phyloP scores from a whole-genome alignment of 2,329 filamentous ascomycete genomes.

The Xylariaceae sp. region DNA sequence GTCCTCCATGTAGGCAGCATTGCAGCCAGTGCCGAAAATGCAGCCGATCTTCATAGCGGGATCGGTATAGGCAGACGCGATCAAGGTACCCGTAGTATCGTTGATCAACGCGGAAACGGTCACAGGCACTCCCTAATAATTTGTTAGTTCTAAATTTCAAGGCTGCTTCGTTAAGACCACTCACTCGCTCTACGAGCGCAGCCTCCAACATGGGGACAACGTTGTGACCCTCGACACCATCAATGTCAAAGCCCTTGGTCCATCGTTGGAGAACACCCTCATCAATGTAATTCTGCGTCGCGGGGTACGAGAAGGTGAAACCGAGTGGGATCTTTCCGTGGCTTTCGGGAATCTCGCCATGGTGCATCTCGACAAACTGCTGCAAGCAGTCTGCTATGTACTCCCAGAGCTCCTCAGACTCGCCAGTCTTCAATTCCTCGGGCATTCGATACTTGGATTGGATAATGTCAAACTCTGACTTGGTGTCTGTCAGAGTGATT shows the following conservation, averaged over 20 bases:
- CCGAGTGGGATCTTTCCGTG: slow-evolving; percentile 68
- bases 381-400: slow-evolving; percentile 91
- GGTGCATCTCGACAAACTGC: slow-evolving; percentile 85
- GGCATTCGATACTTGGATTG: slow-evolving; percentile 97
- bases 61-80: slow-evolving; percentile 97
- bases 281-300: slow-evolving; percentile 88
- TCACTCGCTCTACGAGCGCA: slow-evolving; percentile 66
- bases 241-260: slow-evolving; percentile 97
- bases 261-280: slow-evolving; percentile 89
- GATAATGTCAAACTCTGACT: slow-evolving; percentile 89
- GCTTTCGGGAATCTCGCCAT: slow-evolving; percentile 60
- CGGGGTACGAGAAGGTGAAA: slow-evolving; percentile 95
- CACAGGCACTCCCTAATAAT: slow-evolving; percentile 74
- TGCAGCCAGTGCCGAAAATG: slow-evolving; percentile 98
- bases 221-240: slow-evolving; percentile 84
- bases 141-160: slow-evolving; percentile 16
- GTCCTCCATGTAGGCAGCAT: slow-evolving; percentile 96
- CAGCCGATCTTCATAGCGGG: slow-evolving; percentile 88
- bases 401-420: slow-evolving; percentile 84
- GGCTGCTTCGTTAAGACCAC: too few relatives aligned
- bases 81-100: slow-evolving; percentile 94
- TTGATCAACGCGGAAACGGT: slow-evolving; percentile 93
- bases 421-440: slow-evolving; percentile 82
- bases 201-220: slow-evolving; percentile 84
- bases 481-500: slow-evolving; percentile 80